phyloP scores from a whole-genome alignment of 2,329 filamentous ascomycete species.

The Daldinia eschscholtzii region DNA sequence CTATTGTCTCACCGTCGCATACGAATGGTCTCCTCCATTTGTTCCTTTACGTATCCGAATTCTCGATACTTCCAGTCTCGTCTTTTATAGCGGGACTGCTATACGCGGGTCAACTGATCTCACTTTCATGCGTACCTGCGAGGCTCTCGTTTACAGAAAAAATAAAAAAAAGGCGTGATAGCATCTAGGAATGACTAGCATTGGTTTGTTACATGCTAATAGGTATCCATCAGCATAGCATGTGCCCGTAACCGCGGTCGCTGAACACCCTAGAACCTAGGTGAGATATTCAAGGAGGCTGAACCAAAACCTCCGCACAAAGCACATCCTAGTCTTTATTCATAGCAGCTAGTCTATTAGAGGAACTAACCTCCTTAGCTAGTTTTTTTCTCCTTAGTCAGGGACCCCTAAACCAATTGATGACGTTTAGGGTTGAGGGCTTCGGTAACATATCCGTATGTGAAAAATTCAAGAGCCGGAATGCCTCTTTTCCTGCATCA shows the following conservation, averaged over 20 bases:
- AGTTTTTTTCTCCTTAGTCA: conserved; percentile 29
- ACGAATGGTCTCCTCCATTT: conserved; percentile 15
- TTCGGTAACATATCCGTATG: conserved; percentile 31
- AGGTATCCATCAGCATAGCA: neutral
- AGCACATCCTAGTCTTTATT: conserved; percentile 35
- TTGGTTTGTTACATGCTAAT: neutral
- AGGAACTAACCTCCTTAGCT: conserved; percentile 27
- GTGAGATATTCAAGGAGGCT: conserved; percentile 34
- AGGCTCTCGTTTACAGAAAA: neutral
- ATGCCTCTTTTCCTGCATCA: conserved; percentile 11
- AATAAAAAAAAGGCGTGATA: conserved; percentile 11
- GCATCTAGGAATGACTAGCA: neutral
- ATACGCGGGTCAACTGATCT: conserved; percentile 17
- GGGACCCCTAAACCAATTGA: conserved; percentile 33
- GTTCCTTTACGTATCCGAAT: conserved; percentile 9
- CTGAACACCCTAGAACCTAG: conserved; percentile 9
- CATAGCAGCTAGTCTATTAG: conserved; percentile 25
- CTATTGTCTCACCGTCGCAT: conserved; percentile 40
- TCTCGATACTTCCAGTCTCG: conserved; percentile 13
- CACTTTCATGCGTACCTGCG: conserved; percentile 9
- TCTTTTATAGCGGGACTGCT: conserved; percentile 18
- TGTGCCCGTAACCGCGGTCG: neutral
- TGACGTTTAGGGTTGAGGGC: conserved; percentile 32
- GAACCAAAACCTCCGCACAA: conserved; percentile 36
- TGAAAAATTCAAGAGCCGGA: conserved; percentile 17